A percentile compares a stretch with the other conserved stretches of the same genome.
phyloP scores from a whole-genome alignment of 352 stramenopile genomes.

The Globisporangium cystogenes region DNA sequence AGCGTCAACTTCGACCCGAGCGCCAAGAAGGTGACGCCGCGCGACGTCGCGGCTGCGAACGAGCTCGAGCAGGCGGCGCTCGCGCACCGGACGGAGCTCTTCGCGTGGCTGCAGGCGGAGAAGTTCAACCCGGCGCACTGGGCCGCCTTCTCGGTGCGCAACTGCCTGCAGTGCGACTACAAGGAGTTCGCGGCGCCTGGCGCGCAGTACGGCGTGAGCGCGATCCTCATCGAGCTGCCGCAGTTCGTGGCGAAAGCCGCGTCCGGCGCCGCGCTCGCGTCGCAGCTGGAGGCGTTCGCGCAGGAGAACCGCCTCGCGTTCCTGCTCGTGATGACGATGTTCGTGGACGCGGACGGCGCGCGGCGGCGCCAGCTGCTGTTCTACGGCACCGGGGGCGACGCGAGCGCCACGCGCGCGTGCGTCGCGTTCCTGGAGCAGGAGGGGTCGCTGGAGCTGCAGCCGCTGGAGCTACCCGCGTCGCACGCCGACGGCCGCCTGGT shows the following conservation, averaged over 20 bases:
- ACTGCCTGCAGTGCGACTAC: slow-evolving; percentile 77
- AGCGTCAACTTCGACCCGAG: slow-evolving; percentile 71
- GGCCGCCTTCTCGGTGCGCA: slow-evolving; percentile 46
- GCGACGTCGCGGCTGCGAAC: slow-evolving; percentile 36
- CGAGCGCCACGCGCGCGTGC: slow-evolving; percentile 23
- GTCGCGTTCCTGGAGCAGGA: slow-evolving; percentile 30
- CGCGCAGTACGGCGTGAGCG: slow-evolving; percentile 46
- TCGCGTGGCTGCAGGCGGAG: slow-evolving; percentile 59
- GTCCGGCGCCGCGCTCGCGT: slow-evolving; percentile 19
- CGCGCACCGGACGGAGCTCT: slow-evolving; percentile 36
- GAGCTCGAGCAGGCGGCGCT: slow-evolving; percentile 43
- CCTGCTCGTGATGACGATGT: slow-evolving; percentile 70
- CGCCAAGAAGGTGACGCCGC: slow-evolving; percentile 72
- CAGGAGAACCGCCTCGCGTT: slow-evolving; percentile 47
- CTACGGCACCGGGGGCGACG: slow-evolving; percentile 22
- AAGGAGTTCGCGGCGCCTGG: slow-evolving; percentile 55
- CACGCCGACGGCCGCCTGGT: slow-evolving; percentile 22
- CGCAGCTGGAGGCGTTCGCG: slow-evolving; percentile 30
- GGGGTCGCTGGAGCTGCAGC: slow-evolving; percentile 34
- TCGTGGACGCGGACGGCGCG: slow-evolving; percentile 28
- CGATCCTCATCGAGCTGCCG: slow-evolving; percentile 51
- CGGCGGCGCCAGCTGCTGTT: slow-evolving; percentile 60
- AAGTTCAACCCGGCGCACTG: slow-evolving; percentile 67
- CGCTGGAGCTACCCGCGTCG: slow-evolving; percentile 24
- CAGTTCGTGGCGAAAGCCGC: slow-evolving; percentile 41